Evolutionary conservation across 2,329 filamentous ascomycete genomes (phyloP), one percentile per base, ranked within the genome.

Genomic region (Ophiostoma perfectum): DNA sequence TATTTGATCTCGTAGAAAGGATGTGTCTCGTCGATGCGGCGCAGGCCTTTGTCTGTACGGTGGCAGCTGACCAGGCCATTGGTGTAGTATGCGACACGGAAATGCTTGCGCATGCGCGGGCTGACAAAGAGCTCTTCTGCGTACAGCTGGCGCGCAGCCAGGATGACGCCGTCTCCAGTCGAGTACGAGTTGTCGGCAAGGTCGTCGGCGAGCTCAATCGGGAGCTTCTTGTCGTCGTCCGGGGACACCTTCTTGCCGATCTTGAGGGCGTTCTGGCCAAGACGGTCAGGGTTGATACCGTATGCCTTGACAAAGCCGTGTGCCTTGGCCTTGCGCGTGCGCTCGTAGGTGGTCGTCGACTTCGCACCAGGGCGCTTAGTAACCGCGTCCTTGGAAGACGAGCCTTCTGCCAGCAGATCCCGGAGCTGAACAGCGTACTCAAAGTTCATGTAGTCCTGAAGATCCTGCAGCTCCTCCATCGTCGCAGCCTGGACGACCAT

Each of bases 1-100:
- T 99, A 99, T 78, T 99, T 97, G 81, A 99, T 92, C 78, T 98
- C 95, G 76, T 98, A 98, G 78, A 96, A 98, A 0, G 93, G 92
- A 75, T 98, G 93, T 38, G 95, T 88, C 71, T 98, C 94, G 74
- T 97, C 93, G 73, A 99, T 98, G 75, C 92, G 91, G 69, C 91
- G 90, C 67, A 97, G 81, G 41, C 95, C 95, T 79, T 98, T 99
- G 70, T 98, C 93, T 0, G 95, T 99, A 68, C 95, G 88, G 71
- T 87, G 87, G 77, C 93, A 96, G 80, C 94, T 93, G 70, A 99
- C 88, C 68, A 91, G 85, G 38, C 93, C 92, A 73, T 89, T 89
- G 75, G 88, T 86, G 75, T 97, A 98, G 78, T 91, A 97, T 65
- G 88, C 88, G 73, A 88, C 86, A 66, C 95, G 86, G 79, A 98